Evolutionary conservation across 495 filamentous ascomycete genomes (phyloP), one percentile per base, ranked within the genome.

Genomic region (Talaromyces borbonicus): DNA sequence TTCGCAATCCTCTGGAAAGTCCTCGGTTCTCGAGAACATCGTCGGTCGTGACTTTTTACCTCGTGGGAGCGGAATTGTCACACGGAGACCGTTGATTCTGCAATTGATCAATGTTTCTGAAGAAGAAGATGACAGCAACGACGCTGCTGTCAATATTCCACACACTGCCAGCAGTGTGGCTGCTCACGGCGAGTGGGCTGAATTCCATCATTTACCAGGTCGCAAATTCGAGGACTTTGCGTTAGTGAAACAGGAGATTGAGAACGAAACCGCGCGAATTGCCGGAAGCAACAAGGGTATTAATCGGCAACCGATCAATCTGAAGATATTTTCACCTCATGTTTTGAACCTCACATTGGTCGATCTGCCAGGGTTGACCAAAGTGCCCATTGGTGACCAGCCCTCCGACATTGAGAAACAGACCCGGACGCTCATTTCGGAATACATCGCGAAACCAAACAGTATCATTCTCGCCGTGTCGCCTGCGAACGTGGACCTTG

Each of bases 391-490:
- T 62, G 92, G 92, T 44, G 92, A 99, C 61, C 92, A 99, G 64
- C 92, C 92, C 15, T 81, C 86, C 49, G 92, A 99, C 61, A 99
- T 99, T 54, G 92, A 99, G 68, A 97, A 97, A 63, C 92, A 99
- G 66, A 99, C 93, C 3, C 80, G 93, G 32, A 95, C 88, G 45
- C 75, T 99, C 48, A 99, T 99, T 50, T 79, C 90, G 45, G 92
- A 99, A 69, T 99, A 99, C 56, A 99, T 95, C 53, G 92, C 92
- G 8, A 99, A 99, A 63, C 92, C 92, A 5, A 99, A 99, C 72
- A 97, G 88, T 60, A 95, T 99, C 59, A 82, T 99, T 52, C 73
- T 99, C 26, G 92, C 92, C 38, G 92, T 99, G 5, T 99, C 92
- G 3, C 92, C 92, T 0, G 92, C 92, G 11, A 99, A 99, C 61